These are phyloP conservation scores for Oryza punctata DNA, from an alignment of 176 grass and related monocot genomes.

Conservation along the genomic window DNA sequence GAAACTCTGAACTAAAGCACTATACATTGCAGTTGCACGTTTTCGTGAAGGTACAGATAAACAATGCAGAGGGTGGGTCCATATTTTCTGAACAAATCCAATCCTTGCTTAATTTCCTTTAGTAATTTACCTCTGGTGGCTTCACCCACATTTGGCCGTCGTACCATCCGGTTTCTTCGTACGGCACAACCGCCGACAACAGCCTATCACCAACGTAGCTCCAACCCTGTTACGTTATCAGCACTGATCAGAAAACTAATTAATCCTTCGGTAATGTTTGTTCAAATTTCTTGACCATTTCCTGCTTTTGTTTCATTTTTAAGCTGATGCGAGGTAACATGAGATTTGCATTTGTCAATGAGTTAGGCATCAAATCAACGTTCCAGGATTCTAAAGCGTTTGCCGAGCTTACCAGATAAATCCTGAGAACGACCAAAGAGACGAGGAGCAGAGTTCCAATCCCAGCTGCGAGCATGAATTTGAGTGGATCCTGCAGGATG, in stretches of 20 bases:
- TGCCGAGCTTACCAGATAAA: conserved; percentile 63
- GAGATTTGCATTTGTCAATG: neutral
- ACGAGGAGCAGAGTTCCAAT: conserved; percentile 85
- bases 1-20: neutral
- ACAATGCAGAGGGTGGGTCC: neutral
- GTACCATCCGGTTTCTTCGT: conserved; percentile 98
- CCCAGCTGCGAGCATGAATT: conserved; percentile 81
- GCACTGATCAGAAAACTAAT: neutral
- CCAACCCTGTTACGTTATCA: conserved; percentile 64
- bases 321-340: neutral
- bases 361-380: neutral
- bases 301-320: neutral
- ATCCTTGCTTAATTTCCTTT: neutral
- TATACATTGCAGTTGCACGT: neutral
- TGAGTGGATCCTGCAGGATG: conserved; percentile 70
- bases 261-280: neutral
- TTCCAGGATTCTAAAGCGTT: neutral
- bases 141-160: conserved; percentile 99
- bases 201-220: conserved; percentile 96
- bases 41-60: neutral
- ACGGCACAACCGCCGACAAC: conserved; percentile 89
- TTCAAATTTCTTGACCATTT: neutral
- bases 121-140: conserved; percentile 68
- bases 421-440: conserved; percentile 74
- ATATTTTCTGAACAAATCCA: too few species aligned